These are phyloP conservation scores for Phyllosticta citribraziliensis DNA, from an alignment of 2,329 filamentous ascomycete species.

Conservation along the genomic window DNA sequence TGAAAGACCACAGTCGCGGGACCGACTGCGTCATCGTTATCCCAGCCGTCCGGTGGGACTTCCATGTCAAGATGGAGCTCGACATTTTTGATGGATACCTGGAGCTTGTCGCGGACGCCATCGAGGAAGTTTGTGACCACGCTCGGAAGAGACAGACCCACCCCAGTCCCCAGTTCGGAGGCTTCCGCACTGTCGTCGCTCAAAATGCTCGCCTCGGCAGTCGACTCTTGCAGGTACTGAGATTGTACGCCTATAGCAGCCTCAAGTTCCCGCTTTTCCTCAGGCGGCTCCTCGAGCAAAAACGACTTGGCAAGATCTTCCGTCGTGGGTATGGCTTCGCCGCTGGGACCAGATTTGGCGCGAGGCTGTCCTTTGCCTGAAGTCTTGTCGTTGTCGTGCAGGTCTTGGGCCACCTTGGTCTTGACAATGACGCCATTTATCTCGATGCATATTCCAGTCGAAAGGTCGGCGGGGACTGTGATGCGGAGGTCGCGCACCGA, in stretches of 20 bases:
- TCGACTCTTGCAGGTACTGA: conserved; percentile 52
- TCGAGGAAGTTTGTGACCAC: conserved; percentile 66
- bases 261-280: conserved; percentile 59
- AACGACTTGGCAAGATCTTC: conserved; percentile 70
- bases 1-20: conserved; percentile 35
- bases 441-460: conserved; percentile 72
- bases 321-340: conserved; percentile 50
- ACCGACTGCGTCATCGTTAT: conserved; percentile 46
- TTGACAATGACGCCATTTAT: conserved; percentile 71
- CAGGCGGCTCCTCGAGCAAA: conserved; percentile 57
- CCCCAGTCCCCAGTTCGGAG: conserved; percentile 4
- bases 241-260: conserved; percentile 56
- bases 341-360: conserved; percentile 10
- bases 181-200: conserved; percentile 38
- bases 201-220: conserved; percentile 26
- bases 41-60: conserved; percentile 34
- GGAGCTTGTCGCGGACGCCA: conserved; percentile 61
- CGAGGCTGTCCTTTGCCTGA: not conserved
- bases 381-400: not conserved
- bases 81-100: conserved; percentile 56
- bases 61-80: conserved; percentile 54
- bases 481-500: conserved; percentile 67
- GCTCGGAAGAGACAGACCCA: conserved; percentile 53
- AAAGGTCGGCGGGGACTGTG: conserved; percentile 80
- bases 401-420: conserved; percentile 13